A percentile compares a stretch with the other conserved stretches of the same genome.
phyloP scores from a whole-genome alignment of 345 rosid species.

The Aegle marmelos region DNA sequence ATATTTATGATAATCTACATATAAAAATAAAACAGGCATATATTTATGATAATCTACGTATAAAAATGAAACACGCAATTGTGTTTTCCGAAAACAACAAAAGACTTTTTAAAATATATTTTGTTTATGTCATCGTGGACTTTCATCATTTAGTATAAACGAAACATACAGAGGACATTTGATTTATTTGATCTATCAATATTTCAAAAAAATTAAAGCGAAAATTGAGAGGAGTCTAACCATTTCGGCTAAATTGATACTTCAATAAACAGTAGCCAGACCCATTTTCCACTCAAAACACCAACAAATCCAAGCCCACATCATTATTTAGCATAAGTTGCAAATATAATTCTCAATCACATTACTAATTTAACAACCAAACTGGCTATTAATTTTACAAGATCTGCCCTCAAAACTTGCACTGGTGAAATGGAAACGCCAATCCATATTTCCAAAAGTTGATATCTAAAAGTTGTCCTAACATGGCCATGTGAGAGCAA shows the following conservation, averaged over 20 bases:
- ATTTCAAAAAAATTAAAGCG: neutral
- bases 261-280: neutral
- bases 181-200: neutral
- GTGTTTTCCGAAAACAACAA: neutral
- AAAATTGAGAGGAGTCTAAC: neutral
- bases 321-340: neutral
- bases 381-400: neutral
- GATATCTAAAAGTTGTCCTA: neutral
- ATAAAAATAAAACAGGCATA: too few relatives aligned
- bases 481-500: neutral
- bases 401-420: neutral
- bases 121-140: neutral
- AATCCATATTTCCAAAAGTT: conserved; percentile 1
- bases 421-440: neutral
- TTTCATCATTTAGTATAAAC: neutral
- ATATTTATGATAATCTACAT: neutral
- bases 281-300: neutral
- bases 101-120: neutral
- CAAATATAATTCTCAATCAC: neutral
- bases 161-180: neutral
- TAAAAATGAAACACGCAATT: neutral
- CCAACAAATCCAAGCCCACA: neutral
- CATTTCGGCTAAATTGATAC: neutral
- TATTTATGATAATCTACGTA: neutral
- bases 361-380: neutral